Base-by-base conservation (phyloP, 75 land plant species). In the Picea sitchensis region DNA sequence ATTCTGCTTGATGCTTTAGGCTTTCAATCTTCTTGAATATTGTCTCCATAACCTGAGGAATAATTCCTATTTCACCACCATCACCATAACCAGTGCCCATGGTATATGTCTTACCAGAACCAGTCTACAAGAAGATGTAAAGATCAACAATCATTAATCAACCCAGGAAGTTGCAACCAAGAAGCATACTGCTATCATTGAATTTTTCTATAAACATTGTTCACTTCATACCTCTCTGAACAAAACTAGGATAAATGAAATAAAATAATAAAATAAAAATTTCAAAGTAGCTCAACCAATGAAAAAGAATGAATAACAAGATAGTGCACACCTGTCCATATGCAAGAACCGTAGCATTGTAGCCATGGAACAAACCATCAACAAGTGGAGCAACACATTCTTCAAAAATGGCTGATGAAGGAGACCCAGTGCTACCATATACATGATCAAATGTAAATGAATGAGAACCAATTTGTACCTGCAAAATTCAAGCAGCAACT, bases 291-390 rank as follows among this genome's bases (percentile, higher is more conserved):
- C 36, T 38, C 72, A 34, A 71, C n/a, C 73, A 71, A 71, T 44
- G 8, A 41, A 41, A 11, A 41, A 44, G 21, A 18, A 21, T 44
- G 8, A 51, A 18, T 64, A 36, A 44, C 8, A 11, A 20, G 51
- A 41, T 71, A 11, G 68, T 13, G 21, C 69, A 78, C 77, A 94
- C 99, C 98, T 98, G 99, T 77, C 99, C 99, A 82, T 98, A 98
- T 14, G 99, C 99, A 69, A 98, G 93, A 68, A 98, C 99, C 59
- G 99, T 98, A n/a, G 98, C 99, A 84, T 98, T 98, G 81, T 95
- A 98, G 58, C 99, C 99, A 80, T 92, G 94, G 77, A 98, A 98
- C 32, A 98, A 69, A 36, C 96, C 99, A 79, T 98, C 99, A 65
- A 98, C 98, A 62, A 98, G 91, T 58, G 96, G 98, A 75, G 87